Conservation (phyloP, 805 yeast genomes). For the Saturnispora mendoncae region DNA sequence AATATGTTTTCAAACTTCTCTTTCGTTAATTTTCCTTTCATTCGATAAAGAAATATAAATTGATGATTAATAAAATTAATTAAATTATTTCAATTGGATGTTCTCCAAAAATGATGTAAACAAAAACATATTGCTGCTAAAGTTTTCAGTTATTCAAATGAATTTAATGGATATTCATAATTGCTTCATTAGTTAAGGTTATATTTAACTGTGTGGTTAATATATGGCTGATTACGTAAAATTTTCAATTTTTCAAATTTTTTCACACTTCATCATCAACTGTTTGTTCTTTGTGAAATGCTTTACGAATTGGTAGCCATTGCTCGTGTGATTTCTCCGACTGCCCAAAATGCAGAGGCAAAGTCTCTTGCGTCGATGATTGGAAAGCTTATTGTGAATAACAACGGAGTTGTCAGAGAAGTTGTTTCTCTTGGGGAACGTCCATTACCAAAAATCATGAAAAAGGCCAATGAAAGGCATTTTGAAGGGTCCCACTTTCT, state of each 20-base stretch:
- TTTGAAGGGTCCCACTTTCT: conserved; percentile 85
- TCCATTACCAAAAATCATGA: conserved; percentile 70
- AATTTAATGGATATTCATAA: not conserved
- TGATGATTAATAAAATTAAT: not conserved
- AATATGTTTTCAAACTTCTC: not conserved
- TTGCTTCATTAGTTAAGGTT: no score
- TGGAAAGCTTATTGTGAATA: conserved; percentile 73
- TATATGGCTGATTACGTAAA: not conserved
- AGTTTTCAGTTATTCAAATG: not conserved
- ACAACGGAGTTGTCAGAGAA: conserved; percentile 90
- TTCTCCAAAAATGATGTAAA: no score
- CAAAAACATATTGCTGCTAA: no score
- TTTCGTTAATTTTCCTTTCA: not conserved
- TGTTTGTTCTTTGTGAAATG: conserved; percentile 37
- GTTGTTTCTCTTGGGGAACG: conserved; percentile 72
- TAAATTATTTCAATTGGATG: no score
- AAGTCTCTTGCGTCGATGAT: conserved; percentile 50
- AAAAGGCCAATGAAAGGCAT: conserved; percentile 80
- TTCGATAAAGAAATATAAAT: not conserved
- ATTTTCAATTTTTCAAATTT: not conserved
- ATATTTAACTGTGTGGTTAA: no score
- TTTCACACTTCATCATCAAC: not conserved
- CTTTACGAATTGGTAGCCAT: conserved; percentile 85
- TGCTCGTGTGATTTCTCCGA: conserved; percentile 66
- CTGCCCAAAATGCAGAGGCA: conserved; percentile 47